Evolutionary conservation across 306 rosid genomes (phyloP).

Genomic region (Acacia confusa): DNA sequence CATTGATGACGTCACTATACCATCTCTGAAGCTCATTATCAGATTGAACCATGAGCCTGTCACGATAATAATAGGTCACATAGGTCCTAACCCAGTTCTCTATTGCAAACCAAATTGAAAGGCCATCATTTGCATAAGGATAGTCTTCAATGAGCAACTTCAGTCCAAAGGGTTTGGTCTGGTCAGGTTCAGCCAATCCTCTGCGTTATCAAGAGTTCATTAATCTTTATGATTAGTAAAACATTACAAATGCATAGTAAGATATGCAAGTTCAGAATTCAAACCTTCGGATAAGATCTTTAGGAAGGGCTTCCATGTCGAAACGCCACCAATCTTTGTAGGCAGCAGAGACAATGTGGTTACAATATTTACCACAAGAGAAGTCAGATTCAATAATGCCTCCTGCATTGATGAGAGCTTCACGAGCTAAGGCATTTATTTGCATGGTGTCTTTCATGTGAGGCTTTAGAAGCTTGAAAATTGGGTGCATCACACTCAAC

Average conservation of each 20-base stretch:
- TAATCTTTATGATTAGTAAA: neutral
- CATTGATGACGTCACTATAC: constrained; percentile 65
- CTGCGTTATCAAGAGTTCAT: neutral
- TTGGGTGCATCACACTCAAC: constrained; percentile 40
- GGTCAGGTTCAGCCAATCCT: neutral
- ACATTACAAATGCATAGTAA: neutral
- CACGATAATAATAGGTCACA: constrained; percentile 62
- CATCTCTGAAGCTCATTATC: constrained; percentile 66
- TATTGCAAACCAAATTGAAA: constrained; percentile 68
- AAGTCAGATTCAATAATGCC: constrained; percentile 45
- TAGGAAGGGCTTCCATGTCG: constrained; percentile 44
- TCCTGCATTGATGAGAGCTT: constrained; percentile 43
- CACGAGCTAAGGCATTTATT: constrained; percentile 47
- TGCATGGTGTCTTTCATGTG: constrained; percentile 42
- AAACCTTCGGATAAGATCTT: constrained; percentile 46
- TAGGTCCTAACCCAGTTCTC: constrained; percentile 64
- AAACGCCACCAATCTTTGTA: constrained; percentile 46
- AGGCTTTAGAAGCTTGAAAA: constrained; percentile 44
- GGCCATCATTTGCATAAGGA: constrained; percentile 83
- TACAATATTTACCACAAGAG: constrained; percentile 30
- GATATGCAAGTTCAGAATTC: neutral
- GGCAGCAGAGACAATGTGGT: constrained; percentile 38
- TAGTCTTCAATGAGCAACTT: constrained; percentile 46
- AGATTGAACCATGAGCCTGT: constrained; percentile 27
- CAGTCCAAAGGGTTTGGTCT: neutral